Conservation (phyloP, 768 basidiomycete species). For the Suillus alpinus region DNA sequence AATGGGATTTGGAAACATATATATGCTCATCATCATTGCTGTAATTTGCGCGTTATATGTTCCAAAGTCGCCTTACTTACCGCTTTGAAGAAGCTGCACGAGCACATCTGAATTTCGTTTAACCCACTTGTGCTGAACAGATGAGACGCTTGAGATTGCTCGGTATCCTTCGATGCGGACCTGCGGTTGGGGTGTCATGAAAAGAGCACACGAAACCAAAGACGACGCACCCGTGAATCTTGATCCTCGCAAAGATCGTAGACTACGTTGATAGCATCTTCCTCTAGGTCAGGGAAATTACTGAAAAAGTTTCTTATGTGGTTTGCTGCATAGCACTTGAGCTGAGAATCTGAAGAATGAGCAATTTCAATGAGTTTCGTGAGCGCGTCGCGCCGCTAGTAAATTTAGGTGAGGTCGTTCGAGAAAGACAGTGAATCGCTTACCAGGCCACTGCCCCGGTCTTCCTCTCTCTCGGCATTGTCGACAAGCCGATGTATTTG, state of each 20-base stretch:
- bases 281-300: slow-evolving; percentile 71
- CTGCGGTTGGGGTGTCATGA: slow-evolving; percentile 29
- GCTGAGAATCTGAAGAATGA: slow-evolving; percentile 39
- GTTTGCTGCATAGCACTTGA: slow-evolving; percentile 57
- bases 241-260: slow-evolving; percentile 79
- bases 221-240: slow-evolving; percentile 41
- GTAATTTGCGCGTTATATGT: not conserved
- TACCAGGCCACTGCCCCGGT: slow-evolving; percentile 39
- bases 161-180: slow-evolving; percentile 69
- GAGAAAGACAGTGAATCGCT: not conserved
- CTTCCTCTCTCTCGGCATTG: slow-evolving; percentile 39
- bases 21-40: not conserved
- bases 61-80: slow-evolving; percentile 37
- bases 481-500: slow-evolving; percentile 37
- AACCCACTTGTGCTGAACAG: slow-evolving; percentile 53
- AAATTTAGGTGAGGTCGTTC: slow-evolving; percentile 9
- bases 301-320: slow-evolving; percentile 59
- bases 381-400: slow-evolving; percentile 51
- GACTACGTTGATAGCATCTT: slow-evolving; percentile 72
- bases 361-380: slow-evolving; percentile 52
- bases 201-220: not conserved
- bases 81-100: slow-evolving; percentile 72
- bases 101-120: slow-evolving; percentile 74
- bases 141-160: slow-evolving; percentile 52
- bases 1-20: not conserved